phyloP scores from a whole-genome alignment of 768 basidiomycete species.

The Strobilomyces confusus region DNA sequence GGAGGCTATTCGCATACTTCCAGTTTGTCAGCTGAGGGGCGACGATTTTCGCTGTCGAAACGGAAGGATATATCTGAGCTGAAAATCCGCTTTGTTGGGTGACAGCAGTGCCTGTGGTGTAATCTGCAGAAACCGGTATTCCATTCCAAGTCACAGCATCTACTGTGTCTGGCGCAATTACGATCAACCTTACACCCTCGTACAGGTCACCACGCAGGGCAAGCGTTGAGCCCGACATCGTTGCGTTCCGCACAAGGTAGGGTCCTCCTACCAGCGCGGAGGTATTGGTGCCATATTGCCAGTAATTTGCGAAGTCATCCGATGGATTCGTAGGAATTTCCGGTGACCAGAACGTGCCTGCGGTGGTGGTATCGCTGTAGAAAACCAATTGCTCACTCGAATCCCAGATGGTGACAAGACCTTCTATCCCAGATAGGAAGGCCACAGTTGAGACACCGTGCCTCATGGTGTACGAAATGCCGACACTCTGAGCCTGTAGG shows the following conservation, averaged over 20 bases:
- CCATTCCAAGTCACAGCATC: slow-evolving; percentile 73
- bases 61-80: slow-evolving; percentile 39
- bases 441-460: slow-evolving; percentile 42
- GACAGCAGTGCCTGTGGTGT: slow-evolving; percentile 26
- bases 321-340: slow-evolving; percentile 41
- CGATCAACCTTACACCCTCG: slow-evolving; percentile 49
- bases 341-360: slow-evolving; percentile 75
- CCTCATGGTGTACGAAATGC: slow-evolving; percentile 22
- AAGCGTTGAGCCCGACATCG: slow-evolving; percentile 45
- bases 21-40: slow-evolving; percentile 58
- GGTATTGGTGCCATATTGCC: slow-evolving; percentile 69
- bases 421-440: slow-evolving; percentile 53
- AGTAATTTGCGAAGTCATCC: slow-evolving; percentile 55
- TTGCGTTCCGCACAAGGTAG: slow-evolving; percentile 57
- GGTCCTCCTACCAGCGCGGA: slow-evolving; percentile 65
- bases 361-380: slow-evolving; percentile 61
- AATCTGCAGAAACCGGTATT: slow-evolving; percentile 35
- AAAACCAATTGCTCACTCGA: slow-evolving; percentile 64
- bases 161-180: slow-evolving; percentile 57
- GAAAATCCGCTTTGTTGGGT: slow-evolving; percentile 45
- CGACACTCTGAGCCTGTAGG: slow-evolving; percentile 24
- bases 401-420: slow-evolving; percentile 62
- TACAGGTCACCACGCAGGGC: slow-evolving; percentile 68
- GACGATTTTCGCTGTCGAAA: slow-evolving; percentile 29
- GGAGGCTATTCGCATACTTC: slow-evolving; percentile 73